These are phyloP conservation scores for Rhynchospora pubera DNA, from an alignment of 176 grass and related monocot species.

Conservation along the genomic window DNA sequence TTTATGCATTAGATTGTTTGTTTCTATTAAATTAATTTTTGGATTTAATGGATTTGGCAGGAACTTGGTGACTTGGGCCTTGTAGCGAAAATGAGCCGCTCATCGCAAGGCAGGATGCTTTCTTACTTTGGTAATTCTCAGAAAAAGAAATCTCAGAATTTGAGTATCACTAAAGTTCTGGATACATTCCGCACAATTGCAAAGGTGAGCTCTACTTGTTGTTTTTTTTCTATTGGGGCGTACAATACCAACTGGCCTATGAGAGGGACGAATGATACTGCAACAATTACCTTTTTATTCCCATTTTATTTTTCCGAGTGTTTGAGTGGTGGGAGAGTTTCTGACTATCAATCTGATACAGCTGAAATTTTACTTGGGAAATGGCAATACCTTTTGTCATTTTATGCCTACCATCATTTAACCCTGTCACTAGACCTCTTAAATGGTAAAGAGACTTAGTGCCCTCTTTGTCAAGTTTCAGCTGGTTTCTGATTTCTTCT, in stretches of 20 bases:
- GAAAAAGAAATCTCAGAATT: conserved; percentile 56
- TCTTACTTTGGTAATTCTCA: conserved; percentile 21
- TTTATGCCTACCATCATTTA: background rate
- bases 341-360: background rate
- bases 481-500: background rate
- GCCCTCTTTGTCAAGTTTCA: background rate
- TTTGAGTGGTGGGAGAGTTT: background rate
- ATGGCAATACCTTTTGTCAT: background rate
- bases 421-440: background rate
- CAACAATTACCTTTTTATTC: background rate
- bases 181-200: conserved; percentile 75
- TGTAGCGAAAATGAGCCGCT: conserved; percentile 93
- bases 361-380: background rate
- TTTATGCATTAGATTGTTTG: background rate
- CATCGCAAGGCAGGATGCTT: conserved; percentile 76
- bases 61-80: conserved; percentile 96
- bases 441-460: background rate
- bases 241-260: background rate
- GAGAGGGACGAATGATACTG: background rate
- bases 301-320: background rate
- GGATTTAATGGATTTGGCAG: conserved; percentile 19
- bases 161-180: conserved; percentile 76
- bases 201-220: conserved; percentile 39
- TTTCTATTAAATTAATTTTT: background rate
- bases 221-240: background rate